phyloP scores from a whole-genome alignment of 2,329 filamentous ascomycete species.

The Penicillium sp. region DNA sequence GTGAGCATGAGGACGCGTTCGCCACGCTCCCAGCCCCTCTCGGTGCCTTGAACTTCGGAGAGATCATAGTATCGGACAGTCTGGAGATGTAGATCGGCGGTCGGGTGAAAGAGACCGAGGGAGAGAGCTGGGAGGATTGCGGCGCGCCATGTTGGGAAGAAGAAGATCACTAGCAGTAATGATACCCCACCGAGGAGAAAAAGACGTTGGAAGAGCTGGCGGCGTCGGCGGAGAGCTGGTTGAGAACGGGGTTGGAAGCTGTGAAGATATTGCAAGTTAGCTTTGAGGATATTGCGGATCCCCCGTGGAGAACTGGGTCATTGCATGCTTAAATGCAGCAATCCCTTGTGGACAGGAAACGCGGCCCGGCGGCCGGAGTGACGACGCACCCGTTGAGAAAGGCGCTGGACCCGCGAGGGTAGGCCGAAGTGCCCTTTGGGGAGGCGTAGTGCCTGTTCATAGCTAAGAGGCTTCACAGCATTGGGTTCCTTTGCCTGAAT shows the following conservation, averaged over 20 bases:
- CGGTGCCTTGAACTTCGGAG: slow-evolving; percentile 85
- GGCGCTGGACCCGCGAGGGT: slow-evolving; percentile 67
- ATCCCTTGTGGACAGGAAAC: not conserved
- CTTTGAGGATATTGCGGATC: not conserved
- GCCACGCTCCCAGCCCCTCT: slow-evolving; percentile 91
- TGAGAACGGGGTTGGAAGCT: slow-evolving; percentile 86
- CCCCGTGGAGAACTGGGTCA: not conserved
- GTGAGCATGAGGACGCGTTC: slow-evolving; percentile 95
- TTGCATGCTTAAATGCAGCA: not conserved
- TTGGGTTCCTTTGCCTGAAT: slow-evolving; percentile 19
- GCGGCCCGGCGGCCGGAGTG: not conserved
- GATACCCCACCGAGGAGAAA: slow-evolving; percentile 57
- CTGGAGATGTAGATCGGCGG: slow-evolving; percentile 76
- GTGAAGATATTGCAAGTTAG: not conserved
- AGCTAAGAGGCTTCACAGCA: slow-evolving; percentile 51
- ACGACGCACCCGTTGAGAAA: slow-evolving; percentile 78
- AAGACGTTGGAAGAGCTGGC: slow-evolving; percentile 70
- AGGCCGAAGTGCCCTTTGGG: slow-evolving; percentile 71
- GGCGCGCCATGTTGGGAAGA: slow-evolving; percentile 74
- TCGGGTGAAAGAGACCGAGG: slow-evolving; percentile 67
- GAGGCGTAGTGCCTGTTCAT: slow-evolving; percentile 87
- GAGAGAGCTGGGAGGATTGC: slow-evolving; percentile 62
- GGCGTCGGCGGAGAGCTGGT: slow-evolving; percentile 70
- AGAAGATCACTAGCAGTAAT: slow-evolving; percentile 64
- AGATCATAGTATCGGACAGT: slow-evolving; percentile 98